Evolutionary conservation across 2,329 filamentous ascomycete genomes (phyloP), one percentile per base, ranked within the genome.

Genomic region (Fusarium begoniae): DNA sequence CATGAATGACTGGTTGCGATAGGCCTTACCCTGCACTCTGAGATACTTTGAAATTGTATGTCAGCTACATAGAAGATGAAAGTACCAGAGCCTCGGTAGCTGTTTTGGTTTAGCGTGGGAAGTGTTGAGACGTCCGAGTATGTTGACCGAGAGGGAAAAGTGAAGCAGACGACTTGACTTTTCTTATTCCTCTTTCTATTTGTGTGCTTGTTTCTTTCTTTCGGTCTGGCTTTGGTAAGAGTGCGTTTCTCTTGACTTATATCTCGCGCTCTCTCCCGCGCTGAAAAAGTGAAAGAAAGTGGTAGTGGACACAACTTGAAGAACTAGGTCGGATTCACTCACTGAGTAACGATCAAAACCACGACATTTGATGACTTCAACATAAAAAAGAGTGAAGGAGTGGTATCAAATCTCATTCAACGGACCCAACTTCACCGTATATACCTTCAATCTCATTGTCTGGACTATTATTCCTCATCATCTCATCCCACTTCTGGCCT

Each of bases 71-170:
- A 26, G 3, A 40, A 69, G 17, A 2, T 6, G 12, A 72, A 74
- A 22, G 72, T 75, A 73, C 30, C 38, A 4, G 7, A 14, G 12
- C 37, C 18, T 78, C 77, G 77, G 77, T 78, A 70, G 66, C 77
- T 75, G 28, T 70, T 78, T 70, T 43, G 77, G 77, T 45, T 73
- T 79, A 79, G 77, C 73, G 77, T 56, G 30, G 22, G 41, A 22
- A 28, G 44, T 50, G 51, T 66, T 56, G 55, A 72, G 57, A 62
- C 55, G 62, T 69, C 75, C 70, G 61, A 78, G 74, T 77, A 75
- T 53, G 77, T 78, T 73, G 76, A 78, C 77, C 77, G 77, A 78
- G 75, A 77, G 70, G 50, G 59, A 65, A 68, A 54, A 58, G 50
- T 58, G 54, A 70, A 75, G 51, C 66, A 66, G 50, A 62, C 60